These are phyloP conservation scores for Solanum chacoense DNA, from an alignment of 305 asterid species.

Conservation along the genomic window DNA sequence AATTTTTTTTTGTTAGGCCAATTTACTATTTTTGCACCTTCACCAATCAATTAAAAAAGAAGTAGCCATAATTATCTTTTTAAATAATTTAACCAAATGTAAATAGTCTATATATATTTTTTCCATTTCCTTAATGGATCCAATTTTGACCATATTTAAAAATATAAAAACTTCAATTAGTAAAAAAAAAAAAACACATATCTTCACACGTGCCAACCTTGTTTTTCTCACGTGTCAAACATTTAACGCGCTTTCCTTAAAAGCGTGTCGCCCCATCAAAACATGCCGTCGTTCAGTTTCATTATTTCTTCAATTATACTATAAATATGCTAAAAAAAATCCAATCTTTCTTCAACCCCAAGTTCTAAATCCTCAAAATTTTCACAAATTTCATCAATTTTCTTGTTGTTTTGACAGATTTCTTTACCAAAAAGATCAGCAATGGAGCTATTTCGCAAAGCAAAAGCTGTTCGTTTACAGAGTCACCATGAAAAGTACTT, in stretches of 20 bases:
- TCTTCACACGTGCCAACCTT: neutral
- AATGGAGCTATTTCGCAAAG: conserved; percentile 17
- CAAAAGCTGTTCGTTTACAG: conserved; percentile 13
- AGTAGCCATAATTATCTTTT: neutral
- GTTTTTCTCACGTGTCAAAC: neutral
- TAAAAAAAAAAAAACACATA: neutral
- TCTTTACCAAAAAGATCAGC: neutral
- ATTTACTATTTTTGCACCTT: neutral
- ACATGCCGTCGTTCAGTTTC: neutral
- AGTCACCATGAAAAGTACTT: conserved; percentile 15
- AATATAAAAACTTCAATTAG: neutral
- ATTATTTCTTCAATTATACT: neutral
- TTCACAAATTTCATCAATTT: neutral
- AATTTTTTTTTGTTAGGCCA: neutral
- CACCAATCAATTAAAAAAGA: neutral
- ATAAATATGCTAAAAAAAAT: neutral
- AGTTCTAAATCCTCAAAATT: neutral
- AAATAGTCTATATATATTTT: neutral
- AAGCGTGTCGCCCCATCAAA: neutral
- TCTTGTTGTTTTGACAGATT: neutral
- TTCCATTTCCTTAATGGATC: neutral
- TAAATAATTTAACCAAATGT: neutral
- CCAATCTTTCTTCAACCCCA: neutral
- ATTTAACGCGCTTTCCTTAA: neutral
- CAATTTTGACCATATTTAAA: neutral